phyloP scores from a whole-genome alignment of 73 alveolate genomes.

The Tetrahymena thermophila region DNA sequence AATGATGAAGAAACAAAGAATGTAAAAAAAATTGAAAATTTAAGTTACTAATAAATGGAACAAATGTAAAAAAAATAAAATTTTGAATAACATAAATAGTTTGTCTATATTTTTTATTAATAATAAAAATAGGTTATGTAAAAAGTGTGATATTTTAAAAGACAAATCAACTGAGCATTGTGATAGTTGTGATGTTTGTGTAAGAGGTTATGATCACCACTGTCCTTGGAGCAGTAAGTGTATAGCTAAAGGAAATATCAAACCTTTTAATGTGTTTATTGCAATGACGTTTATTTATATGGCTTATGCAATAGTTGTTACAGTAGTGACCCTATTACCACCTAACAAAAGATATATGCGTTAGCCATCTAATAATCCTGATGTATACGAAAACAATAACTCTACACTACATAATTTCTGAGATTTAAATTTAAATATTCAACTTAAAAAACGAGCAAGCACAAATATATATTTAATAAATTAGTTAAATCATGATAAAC shows the following conservation, averaged over 20 bases:
- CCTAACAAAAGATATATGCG: background rate
- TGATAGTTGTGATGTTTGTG: slow-evolving; percentile 79
- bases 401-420: background rate
- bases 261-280: slow-evolving; percentile 54
- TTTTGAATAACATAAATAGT: background rate
- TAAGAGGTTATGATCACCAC: slow-evolving; percentile 91
- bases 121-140: background rate
- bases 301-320: background rate
- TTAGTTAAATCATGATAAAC: no score
- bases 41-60: background rate
- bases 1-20: background rate
- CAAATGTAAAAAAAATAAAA: background rate
- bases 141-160: slow-evolving; percentile 1
- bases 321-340: background rate
- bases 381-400: background rate
- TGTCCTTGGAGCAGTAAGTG: slow-evolving; percentile 95
- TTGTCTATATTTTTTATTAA: background rate
- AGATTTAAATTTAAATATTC: background rate
- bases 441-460: no score
- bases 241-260: slow-evolving; percentile 70
- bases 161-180: slow-evolving; percentile 76
- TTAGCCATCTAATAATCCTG: background rate
- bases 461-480: no score
- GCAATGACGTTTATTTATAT: slow-evolving; percentile 25
- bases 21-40: background rate